Conservation (phyloP, 2,329 filamentous ascomycete genomes). For the Bertia moriformis region DNA sequence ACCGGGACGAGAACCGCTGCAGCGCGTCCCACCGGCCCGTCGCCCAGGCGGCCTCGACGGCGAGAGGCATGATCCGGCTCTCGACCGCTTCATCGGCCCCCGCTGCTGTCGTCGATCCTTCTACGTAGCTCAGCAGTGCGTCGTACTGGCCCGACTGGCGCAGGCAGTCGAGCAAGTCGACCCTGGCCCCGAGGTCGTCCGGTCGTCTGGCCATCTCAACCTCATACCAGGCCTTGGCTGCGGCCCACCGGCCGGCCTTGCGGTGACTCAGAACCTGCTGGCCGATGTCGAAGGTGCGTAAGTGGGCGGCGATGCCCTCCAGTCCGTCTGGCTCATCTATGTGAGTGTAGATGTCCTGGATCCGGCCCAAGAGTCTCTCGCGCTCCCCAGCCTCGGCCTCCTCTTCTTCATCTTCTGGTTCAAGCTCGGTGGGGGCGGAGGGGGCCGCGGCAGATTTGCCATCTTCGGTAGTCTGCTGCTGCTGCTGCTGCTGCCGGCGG, state of each 20-base stretch:
- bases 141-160: conserved; percentile 94
- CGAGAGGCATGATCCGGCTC: conserved; percentile 62
- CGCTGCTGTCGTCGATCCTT: conserved; percentile 50
- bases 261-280: conserved; percentile 87
- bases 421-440: not conserved
- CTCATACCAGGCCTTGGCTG: conserved; percentile 96
- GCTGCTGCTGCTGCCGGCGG: too few species aligned
- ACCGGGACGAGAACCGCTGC: conserved; percentile 45
- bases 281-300: conserved; percentile 76
- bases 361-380: conserved; percentile 56
- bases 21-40: conserved; percentile 70
- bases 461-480: conserved; percentile 19
- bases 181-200: conserved; percentile 61
- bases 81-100: conserved; percentile 28
- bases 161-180: conserved; percentile 73
- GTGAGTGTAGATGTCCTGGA: conserved; percentile 90
- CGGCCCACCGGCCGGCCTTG: conserved; percentile 84
- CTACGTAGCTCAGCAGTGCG: conserved; percentile 72
- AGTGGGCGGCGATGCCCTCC: conserved; percentile 79
- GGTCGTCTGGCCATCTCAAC: conserved; percentile 71
- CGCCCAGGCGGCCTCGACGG: conserved; percentile 83
- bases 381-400: conserved; percentile 32
- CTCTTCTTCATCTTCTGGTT: conserved; percentile 26
- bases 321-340: conserved; percentile 97
- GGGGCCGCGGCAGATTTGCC: not conserved